Percentiles rank a stretch among this genome's conserved stretches.
Evolutionary conservation across 352 stramenopile genomes (phyloP).

Genomic region (Globisporangium parvum): DNA sequence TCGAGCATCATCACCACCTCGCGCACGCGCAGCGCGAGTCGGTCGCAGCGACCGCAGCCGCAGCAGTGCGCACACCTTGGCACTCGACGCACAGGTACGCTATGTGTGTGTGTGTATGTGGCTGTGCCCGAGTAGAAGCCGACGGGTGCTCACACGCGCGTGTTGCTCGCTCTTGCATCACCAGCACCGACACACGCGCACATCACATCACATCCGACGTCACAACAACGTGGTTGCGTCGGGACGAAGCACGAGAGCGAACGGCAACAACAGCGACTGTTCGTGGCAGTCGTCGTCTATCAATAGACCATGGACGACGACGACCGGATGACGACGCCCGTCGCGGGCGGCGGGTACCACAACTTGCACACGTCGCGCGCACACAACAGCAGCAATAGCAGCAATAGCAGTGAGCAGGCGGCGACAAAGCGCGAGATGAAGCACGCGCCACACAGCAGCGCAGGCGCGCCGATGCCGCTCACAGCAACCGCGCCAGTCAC

Average conservation of each 20-base stretch:
- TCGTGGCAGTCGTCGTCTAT: conserved; percentile 2
- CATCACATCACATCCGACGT: no score
- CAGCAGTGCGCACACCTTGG: no score
- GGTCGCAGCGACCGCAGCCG: no score
- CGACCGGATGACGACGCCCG: conserved; percentile 6
- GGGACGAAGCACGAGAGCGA: no score
- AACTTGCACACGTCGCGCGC: conserved; percentile 28
- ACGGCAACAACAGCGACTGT: background rate
- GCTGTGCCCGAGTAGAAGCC: no score
- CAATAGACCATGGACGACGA: conserved; percentile 6
- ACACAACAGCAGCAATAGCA: conserved; percentile 3
- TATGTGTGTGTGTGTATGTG: no score
- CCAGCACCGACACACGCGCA: no score
- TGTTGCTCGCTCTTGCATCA: no score
- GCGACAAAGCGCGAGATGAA: conserved; percentile 11
- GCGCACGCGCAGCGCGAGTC: no score
- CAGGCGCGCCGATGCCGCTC: background rate
- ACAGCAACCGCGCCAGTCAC: conserved; percentile 7
- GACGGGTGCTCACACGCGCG: no score
- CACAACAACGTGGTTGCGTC: no score
- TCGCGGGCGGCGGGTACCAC: conserved; percentile 16
- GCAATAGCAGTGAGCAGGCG: background rate
- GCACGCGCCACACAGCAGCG: conserved; percentile 6
- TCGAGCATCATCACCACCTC: background rate
- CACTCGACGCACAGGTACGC: no score